Conservation (phyloP, 352 stramenopile genomes). For the Globisporangium yorkense region DNA sequence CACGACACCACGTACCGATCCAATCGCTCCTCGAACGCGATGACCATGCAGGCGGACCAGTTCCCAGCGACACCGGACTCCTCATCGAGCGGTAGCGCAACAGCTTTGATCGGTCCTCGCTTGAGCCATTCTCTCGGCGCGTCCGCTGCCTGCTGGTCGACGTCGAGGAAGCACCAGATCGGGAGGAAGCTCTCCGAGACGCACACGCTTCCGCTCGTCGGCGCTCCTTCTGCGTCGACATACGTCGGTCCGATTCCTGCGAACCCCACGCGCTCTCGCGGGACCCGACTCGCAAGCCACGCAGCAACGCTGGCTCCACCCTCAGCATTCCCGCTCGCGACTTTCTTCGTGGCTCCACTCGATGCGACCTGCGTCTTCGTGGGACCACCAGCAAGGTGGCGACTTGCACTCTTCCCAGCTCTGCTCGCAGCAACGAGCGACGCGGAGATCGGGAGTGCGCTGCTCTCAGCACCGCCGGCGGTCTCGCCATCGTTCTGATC, state of each 20-base stretch:
- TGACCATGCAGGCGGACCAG: slow-evolving; percentile 78
- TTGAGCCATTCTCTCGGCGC: slow-evolving; percentile 18
- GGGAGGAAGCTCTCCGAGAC: slow-evolving; percentile 51
- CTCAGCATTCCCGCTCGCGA: slow-evolving; percentile 11
- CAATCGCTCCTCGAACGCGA: slow-evolving; percentile 41
- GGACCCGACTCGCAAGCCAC: slow-evolving; percentile 41
- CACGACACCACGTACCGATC: slow-evolving; percentile 67
- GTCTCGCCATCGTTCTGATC: slow-evolving; percentile 26
- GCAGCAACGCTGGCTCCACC: slow-evolving; percentile 18
- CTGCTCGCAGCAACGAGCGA: background rate
- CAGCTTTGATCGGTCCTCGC: slow-evolving; percentile 44
- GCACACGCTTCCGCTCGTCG: slow-evolving; percentile 10
- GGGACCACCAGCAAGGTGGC: background rate
- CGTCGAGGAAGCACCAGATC: slow-evolving; percentile 68
- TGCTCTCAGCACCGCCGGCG: background rate
- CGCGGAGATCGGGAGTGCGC: background rate
- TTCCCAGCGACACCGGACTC: slow-evolving; percentile 41
- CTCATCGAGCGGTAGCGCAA: slow-evolving; percentile 62
- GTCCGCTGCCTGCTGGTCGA: slow-evolving; percentile 20
- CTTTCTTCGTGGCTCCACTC: slow-evolving; percentile 13
- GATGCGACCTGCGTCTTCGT: background rate
- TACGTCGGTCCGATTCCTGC: slow-evolving; percentile 19
- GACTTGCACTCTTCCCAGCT: background rate
- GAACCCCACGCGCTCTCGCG: slow-evolving; percentile 44
- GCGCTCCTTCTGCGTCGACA: background rate